A percentile compares a stretch with the other conserved stretches of the same genome.
phyloP scores from a whole-genome alignment of 345 rosid genomes.

The Arabis hirsuta region DNA sequence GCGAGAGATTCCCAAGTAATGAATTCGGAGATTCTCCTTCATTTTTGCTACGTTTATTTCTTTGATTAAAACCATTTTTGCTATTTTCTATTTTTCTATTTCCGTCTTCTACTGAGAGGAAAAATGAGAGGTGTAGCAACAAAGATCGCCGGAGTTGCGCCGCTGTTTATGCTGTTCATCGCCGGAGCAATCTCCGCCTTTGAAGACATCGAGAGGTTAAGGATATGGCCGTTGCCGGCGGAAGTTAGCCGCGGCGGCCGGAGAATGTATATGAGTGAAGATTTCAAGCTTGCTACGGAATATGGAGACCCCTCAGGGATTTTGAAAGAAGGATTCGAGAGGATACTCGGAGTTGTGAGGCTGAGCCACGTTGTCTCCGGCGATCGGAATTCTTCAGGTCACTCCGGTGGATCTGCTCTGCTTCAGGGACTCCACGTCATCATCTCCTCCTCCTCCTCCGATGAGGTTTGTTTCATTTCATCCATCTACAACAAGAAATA shows the following conservation, averaged over 20 bases:
- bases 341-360: constrained; percentile 54
- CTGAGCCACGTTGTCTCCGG: constrained; percentile 48
- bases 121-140: constrained; percentile 35
- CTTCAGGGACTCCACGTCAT: constrained; percentile 54
- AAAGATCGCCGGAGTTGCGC: constrained; percentile 34
- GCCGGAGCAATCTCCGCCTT: constrained; percentile 40
- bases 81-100: constrained; percentile 23
- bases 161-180: constrained; percentile 32
- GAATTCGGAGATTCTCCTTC: constrained; percentile 27
- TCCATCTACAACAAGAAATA: neutral
- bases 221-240: constrained; percentile 65
- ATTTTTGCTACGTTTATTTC: constrained; percentile 12
- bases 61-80: constrained; percentile 4
- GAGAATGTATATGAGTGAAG: constrained; percentile 41
- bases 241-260: constrained; percentile 50
- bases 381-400: constrained; percentile 44
- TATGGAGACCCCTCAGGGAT: constrained; percentile 50
- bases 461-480: constrained; percentile 48
- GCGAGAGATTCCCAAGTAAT: constrained; percentile 19
- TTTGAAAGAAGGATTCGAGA: constrained; percentile 58
- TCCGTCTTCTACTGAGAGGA: neutral
- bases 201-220: constrained; percentile 40
- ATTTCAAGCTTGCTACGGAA: constrained; percentile 48
- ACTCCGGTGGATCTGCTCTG: constrained; percentile 34
- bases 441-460: constrained; percentile 54